Percentiles rank a stretch among this genome's conserved stretches.
Evolutionary conservation across 1,284 basidiomycete genomes (phyloP).

Genomic region (Malassezia yamatoensis): DNA sequence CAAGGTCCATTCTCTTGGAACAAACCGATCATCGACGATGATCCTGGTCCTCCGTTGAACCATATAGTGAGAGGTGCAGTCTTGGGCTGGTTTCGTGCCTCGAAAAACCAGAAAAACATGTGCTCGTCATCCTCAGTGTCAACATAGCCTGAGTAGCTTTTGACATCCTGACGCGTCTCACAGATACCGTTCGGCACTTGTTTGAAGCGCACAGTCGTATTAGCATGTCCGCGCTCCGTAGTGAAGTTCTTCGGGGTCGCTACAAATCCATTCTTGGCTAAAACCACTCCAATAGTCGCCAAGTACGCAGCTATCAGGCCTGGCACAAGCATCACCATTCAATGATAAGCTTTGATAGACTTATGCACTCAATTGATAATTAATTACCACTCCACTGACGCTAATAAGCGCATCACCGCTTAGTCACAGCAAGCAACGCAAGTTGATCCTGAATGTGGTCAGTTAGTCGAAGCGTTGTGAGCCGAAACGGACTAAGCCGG

Average conservation of each 20-base stretch:
- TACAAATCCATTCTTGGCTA: slow-evolving; percentile 6
- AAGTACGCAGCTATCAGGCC: neutral
- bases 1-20: slow-evolving; percentile 71
- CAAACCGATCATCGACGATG: slow-evolving; percentile 66
- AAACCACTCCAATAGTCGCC: neutral
- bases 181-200: slow-evolving; percentile 56
- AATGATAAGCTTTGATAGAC: neutral
- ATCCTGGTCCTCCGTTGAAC: slow-evolving; percentile 56
- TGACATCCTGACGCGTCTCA: slow-evolving; percentile 61
- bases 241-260: slow-evolving; percentile 19
- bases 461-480: no score
- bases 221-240: slow-evolving; percentile 16
- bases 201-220: slow-evolving; percentile 28
- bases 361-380: no score
- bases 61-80: slow-evolving; percentile 63
- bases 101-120: slow-evolving; percentile 80
- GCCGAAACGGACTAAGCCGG: no score
- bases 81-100: slow-evolving; percentile 61
- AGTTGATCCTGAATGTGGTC: neutral
- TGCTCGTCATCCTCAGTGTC: slow-evolving; percentile 40
- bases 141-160: slow-evolving; percentile 54
- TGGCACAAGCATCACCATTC: neutral
- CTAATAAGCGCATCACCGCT: neutral
- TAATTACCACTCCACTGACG: no score
- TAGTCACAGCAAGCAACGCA: neutral